Conservation (phyloP, 2,329 filamentous ascomycete genomes). For the Colletotrichum cordylinicola region DNA sequence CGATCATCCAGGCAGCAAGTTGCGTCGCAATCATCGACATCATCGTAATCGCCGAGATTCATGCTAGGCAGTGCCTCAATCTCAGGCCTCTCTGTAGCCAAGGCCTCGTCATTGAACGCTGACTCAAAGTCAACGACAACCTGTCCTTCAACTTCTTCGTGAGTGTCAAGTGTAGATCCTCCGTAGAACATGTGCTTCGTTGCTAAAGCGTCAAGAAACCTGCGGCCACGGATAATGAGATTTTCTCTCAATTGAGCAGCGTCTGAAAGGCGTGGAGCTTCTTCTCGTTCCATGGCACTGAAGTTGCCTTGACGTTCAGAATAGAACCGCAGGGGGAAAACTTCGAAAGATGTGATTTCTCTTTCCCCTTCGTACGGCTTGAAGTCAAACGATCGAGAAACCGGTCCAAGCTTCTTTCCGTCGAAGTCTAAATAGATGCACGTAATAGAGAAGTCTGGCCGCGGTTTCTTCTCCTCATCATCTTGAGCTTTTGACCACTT, state of each 20-base stretch:
- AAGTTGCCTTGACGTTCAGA: not conserved
- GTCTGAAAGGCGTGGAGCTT: rapidly evolving
- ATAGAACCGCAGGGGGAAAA: not conserved
- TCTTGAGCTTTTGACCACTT: not conserved
- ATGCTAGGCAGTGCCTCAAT: not conserved
- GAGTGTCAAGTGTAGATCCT: not conserved
- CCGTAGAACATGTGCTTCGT: not conserved
- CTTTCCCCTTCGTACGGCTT: not conserved
- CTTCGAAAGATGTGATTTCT: not conserved
- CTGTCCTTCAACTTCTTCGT: not conserved
- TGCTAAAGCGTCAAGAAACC: not conserved
- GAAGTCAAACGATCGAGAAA: not conserved
- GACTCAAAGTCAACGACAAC: not conserved
- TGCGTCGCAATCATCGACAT: not conserved
- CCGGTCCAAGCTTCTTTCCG: not conserved
- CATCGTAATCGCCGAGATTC: rapidly evolving
- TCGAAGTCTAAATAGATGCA: not conserved
- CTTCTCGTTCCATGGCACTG: not conserved
- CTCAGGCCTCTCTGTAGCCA: not conserved
- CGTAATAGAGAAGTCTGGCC: not conserved
- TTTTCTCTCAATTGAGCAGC: not conserved
- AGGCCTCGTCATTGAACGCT: rapidly evolving
- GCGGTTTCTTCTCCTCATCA: not conserved
- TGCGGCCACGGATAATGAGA: not conserved
- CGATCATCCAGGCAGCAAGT: not conserved